phyloP scores from a whole-genome alignment of 2,329 filamentous ascomycete species.

The Phialophora tarda region DNA sequence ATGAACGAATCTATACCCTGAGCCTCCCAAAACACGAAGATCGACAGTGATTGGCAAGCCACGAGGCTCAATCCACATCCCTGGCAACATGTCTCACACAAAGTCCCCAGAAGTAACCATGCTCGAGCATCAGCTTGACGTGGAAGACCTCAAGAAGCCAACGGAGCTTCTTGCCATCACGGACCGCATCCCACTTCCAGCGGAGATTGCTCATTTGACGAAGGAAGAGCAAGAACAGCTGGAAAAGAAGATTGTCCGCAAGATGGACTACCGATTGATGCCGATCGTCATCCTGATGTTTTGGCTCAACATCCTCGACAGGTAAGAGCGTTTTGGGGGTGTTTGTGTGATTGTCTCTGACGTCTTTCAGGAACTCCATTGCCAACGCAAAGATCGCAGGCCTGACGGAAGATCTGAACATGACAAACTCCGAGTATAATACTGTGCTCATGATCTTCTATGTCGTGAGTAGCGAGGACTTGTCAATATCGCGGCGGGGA shows the following conservation, averaged over 20 bases:
- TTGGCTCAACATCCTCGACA: not conserved
- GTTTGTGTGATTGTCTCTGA: not conserved
- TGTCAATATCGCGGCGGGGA: too few species aligned
- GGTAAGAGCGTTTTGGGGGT: not conserved
- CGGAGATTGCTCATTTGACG: not conserved
- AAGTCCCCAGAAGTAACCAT: not conserved
- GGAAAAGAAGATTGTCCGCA: slow-evolving; percentile 67
- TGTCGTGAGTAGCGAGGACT: slow-evolving; percentile 47
- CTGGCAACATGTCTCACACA: too few species aligned
- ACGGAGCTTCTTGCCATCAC: too few species aligned
- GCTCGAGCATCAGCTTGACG: slow-evolving; percentile 6
- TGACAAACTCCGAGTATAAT: slow-evolving; percentile 39
- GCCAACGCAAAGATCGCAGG: slow-evolving; percentile 60
- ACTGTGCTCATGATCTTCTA: slow-evolving; percentile 54
- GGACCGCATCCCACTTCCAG: not conserved
- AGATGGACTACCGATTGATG: slow-evolving; percentile 68
- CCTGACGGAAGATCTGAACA: slow-evolving; percentile 51
- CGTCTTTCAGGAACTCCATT: slow-evolving; percentile 44
- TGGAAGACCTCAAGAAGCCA: slow-evolving; percentile 10
- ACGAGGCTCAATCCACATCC: too few species aligned
- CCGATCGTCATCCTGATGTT: slow-evolving; percentile 56
- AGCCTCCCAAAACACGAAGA: too few species aligned
- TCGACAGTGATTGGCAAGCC: too few species aligned
- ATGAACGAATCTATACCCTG: too few species aligned
- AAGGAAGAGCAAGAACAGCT: slow-evolving; percentile 56